phyloP scores from a whole-genome alignment of 108 stramenopile species.

The Cyclostephanos tholiformis region DNA sequence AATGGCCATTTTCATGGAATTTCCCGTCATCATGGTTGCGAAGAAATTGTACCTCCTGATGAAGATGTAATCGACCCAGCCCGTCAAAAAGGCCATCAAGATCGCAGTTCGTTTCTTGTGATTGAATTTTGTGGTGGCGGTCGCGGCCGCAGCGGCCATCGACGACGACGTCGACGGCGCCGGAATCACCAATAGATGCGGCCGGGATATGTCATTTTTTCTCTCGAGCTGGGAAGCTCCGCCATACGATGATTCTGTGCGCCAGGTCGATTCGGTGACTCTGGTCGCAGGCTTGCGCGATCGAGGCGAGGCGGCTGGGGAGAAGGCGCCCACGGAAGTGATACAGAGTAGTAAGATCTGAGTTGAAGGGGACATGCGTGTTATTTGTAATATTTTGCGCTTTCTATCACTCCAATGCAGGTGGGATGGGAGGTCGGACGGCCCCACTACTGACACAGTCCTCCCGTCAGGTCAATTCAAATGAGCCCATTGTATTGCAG shows the following conservation, averaged over 20 bases:
- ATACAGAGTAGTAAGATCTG: slow-evolving; percentile 17
- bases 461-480: too few species aligned
- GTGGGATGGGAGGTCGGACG: not conserved
- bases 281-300: slow-evolving; percentile 12
- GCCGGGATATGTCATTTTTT: not conserved
- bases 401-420: not conserved
- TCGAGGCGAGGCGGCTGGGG: slow-evolving; percentile 15
- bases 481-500: too few species aligned
- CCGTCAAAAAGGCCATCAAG: slow-evolving; percentile 67
- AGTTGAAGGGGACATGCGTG: slow-evolving; percentile 2
- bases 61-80: slow-evolving; percentile 58
- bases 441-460: too few species aligned
- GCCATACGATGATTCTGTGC: not conserved
- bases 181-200: not conserved
- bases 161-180: not conserved
- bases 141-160: not conserved
- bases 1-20: slow-evolving; percentile 60
- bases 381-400: not conserved
- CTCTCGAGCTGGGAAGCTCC: not conserved
- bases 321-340: slow-evolving; percentile 27
- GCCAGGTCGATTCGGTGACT: not conserved
- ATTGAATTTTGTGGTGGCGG: slow-evolving; percentile 20
- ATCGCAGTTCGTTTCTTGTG: slow-evolving; percentile 52
- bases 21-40: slow-evolving; percentile 78
- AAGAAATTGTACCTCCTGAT: slow-evolving; percentile 56